Conservation (phyloP, 345 rosid genomes). For the Erysimum cheiranthoides region DNA sequence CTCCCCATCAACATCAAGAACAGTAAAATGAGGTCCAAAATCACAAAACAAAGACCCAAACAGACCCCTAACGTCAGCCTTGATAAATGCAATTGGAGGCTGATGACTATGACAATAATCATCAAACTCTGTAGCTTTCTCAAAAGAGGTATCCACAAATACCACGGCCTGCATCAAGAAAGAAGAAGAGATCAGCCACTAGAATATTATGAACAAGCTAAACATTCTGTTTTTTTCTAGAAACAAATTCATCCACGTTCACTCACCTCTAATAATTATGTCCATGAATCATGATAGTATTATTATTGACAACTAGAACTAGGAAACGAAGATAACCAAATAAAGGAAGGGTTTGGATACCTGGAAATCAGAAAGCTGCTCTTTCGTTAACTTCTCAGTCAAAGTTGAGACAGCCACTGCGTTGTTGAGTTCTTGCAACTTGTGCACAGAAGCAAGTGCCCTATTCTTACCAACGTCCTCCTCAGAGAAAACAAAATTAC, state of each 20-base stretch:
- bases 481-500: conserved; percentile 78
- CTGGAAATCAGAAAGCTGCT: conserved; percentile 82
- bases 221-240: neutral
- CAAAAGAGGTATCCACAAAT: conserved; percentile 70
- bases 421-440: conserved; percentile 90
- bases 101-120: conserved; percentile 70
- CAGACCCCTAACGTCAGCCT: conserved; percentile 76
- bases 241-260: conserved; percentile 7
- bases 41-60: conserved; percentile 78
- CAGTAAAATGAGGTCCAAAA: conserved; percentile 71
- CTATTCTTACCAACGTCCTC: conserved; percentile 82
- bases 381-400: conserved; percentile 68
- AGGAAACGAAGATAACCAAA: neutral
- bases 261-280: neutral
- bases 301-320: neutral
- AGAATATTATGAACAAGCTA: conserved; percentile 4
- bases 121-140: conserved; percentile 66
- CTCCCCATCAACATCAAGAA: conserved; percentile 74
- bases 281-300: neutral
- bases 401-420: conserved; percentile 68
- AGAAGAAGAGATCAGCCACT: neutral
- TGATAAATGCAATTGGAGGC: conserved; percentile 75
- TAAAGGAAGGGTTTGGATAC: conserved; percentile 40
- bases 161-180: conserved; percentile 72
- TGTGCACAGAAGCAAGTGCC: conserved; percentile 82